These are phyloP conservation scores for Hymenotorrendiella dingleyae DNA, from an alignment of 2,329 filamentous ascomycete species.

Conservation along the genomic window DNA sequence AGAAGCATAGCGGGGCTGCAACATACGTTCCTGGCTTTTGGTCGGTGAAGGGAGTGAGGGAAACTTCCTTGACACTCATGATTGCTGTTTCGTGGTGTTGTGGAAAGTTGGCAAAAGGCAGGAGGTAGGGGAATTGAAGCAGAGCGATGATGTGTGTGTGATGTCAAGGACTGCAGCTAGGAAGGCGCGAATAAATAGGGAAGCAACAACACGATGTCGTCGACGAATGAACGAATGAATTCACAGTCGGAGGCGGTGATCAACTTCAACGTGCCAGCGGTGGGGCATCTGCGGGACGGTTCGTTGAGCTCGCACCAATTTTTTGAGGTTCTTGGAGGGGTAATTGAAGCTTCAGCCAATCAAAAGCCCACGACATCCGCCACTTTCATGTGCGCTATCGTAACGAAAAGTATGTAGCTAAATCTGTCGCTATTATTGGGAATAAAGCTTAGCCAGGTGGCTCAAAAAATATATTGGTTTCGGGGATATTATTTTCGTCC, in stretches of 20 bases:
- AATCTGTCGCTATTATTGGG: too few relatives aligned
- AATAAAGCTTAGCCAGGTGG: too few relatives aligned
- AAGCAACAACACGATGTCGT: constrained; percentile 1
- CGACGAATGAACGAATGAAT: background rate
- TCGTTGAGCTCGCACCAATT: constrained; percentile 1
- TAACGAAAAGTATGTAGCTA: too few relatives aligned
- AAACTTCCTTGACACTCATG: constrained; percentile 76
- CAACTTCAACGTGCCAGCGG: background rate
- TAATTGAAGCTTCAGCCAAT: constrained; percentile 2
- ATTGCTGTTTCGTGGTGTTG: constrained; percentile 26
- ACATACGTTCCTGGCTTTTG: constrained; percentile 99
- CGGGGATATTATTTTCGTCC: too few relatives aligned
- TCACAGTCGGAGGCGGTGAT: too few relatives aligned
- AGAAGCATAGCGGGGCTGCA: constrained; percentile 24
- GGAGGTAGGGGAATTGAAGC: too few relatives aligned
- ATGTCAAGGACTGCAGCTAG: background rate
- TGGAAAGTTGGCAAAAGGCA: constrained; percentile 5
- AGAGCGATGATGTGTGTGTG: constrained; percentile 5
- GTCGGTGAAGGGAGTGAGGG: constrained; percentile 81
- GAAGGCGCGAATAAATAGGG: too few relatives aligned
- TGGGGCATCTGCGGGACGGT: background rate
- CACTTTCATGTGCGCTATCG: too few relatives aligned
- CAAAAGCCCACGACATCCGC: background rate
- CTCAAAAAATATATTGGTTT: too few relatives aligned
- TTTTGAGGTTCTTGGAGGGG: constrained; percentile 2